Evolutionary conservation across 352 stramenopile genomes (phyloP), one percentile per base, ranked within the genome.

Genomic region (Phytophthora pini): DNA sequence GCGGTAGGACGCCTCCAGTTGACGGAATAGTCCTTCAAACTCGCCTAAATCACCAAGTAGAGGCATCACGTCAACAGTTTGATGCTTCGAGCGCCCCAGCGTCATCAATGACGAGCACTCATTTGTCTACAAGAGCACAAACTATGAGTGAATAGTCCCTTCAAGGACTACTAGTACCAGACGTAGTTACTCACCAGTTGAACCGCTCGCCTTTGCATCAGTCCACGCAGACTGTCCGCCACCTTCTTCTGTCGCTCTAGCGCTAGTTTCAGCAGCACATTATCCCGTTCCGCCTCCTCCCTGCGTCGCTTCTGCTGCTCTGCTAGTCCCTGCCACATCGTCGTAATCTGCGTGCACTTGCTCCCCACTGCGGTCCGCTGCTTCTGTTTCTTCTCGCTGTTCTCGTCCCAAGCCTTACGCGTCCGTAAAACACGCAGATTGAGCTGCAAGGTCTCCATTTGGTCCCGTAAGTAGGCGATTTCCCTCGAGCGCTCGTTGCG

Each of bases 201-300:
- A 8, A 12, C 48, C n/a, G 45, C 24, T 44, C 62, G 65, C 17
- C 68, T 70, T 45, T 70, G 62, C 46, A 85, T 61, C 13, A 82
- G 47, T 31, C 61, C 65, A 26, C 75, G 62, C 4, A 87, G 55
- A 40, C 49, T 75, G 29, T 63, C 71, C 13, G 70, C 66, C 22
- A 83, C 62, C 36, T 76, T 73, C 46, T 69, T 63, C 56, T 87
- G 76, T 9, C 70, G 62, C 49, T 80, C 73, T n/a, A 83, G 55
- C 32, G 76, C 34, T 1, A 65, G 51, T 34, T 57, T 77, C 12
- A 80, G 50, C 2, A 61, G 46, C 6, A 62, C 53, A 51, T 77
- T 72, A 17, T 77, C 72, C 12, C 53, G 47, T 48, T 80, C 63
- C 2, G 68, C 50, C 29, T 68, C 44, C 13, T 60, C 55, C 2